Base-by-base conservation (phyloP, 805 yeast species). In the Kregervanrija delftensis region DNA sequence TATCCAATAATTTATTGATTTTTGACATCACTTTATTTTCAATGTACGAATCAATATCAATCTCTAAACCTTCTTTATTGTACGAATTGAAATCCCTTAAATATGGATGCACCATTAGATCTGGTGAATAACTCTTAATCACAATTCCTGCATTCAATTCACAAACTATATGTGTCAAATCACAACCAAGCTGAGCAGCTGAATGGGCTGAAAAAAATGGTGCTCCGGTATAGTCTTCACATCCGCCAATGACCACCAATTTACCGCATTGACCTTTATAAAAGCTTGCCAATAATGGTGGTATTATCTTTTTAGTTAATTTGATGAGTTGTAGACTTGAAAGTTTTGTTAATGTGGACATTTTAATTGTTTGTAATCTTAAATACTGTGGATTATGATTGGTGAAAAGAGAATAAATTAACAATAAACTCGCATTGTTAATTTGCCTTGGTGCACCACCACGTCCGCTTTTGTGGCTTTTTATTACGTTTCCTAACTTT, bases 221-320 rank as follows among this genome's bases (percentile, higher is more conserved):
- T 0, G 99, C 99, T 0, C 99, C 99, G 0, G 97, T 90, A 61
- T 89, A 91, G 61, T 91, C 97, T 61, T 86, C 90, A 61, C 93
- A 83, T 1, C 99, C 99, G 16, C 99, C 99, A 49, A 91, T 76
- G 1, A 91, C 86, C 10, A 83, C 87, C 2, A 91, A 71, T 47
- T 87, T 73, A 5, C 98, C 98, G 61, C 79, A 73, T 61, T 91
- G 98, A 16, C 99, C 99, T 62, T 91, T 91, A 66, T 91, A 83
- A 60, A 85, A 84, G 12, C 59, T 56, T 5, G 86, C 78, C 2
- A 73, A 65, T 32, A 90, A 65, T 2, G 96, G 97, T 35, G 96
- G 96, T 9, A 91, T 71, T 33, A 88, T 60, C 34, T 67, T 67
- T 44, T 71, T 68, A 10, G 81, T 77, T 40, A 22, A 22, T 22